Conservation (phyloP, 345 rosid genomes). For the Lumnitzera racemosa region DNA sequence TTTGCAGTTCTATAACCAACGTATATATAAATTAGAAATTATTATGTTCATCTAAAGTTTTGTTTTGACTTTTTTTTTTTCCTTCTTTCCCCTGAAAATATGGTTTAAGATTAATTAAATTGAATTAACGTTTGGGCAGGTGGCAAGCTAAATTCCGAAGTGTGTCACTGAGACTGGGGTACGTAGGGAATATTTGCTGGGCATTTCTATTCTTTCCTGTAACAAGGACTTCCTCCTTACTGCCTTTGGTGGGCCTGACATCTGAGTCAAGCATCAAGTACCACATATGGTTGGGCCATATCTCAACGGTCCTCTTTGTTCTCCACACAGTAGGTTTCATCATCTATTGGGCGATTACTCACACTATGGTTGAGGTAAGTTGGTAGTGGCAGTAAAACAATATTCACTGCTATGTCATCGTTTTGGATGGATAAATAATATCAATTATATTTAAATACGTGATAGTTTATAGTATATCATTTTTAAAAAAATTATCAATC, state of each 20-base stretch:
- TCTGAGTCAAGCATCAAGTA: conserved; percentile 39
- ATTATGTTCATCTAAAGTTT: too few species aligned
- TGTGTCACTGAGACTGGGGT: conserved; percentile 16
- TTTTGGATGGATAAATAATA: too few species aligned
- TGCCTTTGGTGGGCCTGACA: conserved; percentile 34
- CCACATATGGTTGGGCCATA: conserved; percentile 43
- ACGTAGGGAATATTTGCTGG: conserved; percentile 30
- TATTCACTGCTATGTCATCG: too few species aligned
- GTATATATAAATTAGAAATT: too few species aligned
- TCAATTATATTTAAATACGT: too few species aligned
- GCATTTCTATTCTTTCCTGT: conserved; percentile 42
- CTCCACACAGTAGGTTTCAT: conserved; percentile 34
- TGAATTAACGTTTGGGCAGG: conserved; percentile 6
- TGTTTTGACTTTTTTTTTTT: too few species aligned
- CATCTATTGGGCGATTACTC: conserved; percentile 20
- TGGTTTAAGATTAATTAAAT: too few species aligned
- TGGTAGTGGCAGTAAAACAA: too few species aligned
- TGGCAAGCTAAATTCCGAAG: conserved; percentile 25
- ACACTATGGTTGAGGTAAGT: conserved; percentile 26
- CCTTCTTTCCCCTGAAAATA: too few species aligned
- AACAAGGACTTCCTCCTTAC: conserved; percentile 36
- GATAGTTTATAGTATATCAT: too few species aligned
- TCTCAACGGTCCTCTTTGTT: conserved; percentile 25
- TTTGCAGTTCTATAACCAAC: too few species aligned
- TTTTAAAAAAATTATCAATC: too few species aligned